These are phyloP conservation scores for Lactarius trivialis DNA, from an alignment of 768 basidiomycete species.

Conservation along the genomic window DNA sequence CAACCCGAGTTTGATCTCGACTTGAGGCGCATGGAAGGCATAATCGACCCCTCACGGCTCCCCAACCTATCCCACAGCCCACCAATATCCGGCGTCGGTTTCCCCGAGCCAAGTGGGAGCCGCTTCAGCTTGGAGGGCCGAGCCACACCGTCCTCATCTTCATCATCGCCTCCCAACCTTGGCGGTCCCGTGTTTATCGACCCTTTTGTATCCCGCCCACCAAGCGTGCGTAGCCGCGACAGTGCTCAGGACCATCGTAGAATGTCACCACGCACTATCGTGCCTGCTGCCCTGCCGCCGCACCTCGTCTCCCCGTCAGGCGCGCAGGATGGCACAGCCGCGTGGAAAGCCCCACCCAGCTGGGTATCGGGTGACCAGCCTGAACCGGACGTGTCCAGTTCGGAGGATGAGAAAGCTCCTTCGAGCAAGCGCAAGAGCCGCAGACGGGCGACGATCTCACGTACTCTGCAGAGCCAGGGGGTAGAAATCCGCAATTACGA, in stretches of 20 bases:
- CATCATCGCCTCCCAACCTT: conserved; percentile 12
- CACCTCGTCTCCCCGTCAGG: conserved; percentile 15
- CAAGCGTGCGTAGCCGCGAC: conserved; percentile 11
- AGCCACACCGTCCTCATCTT: conserved; percentile 12
- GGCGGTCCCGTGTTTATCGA: conserved; percentile 20
- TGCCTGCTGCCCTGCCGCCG: conserved; percentile 10
- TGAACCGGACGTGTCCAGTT: conserved; percentile 37
- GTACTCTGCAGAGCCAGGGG: neutral
- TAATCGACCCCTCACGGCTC: conserved; percentile 47
- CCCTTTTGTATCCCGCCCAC: conserved; percentile 18
- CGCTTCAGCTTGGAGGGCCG: conserved; percentile 16
- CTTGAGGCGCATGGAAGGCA: conserved; percentile 74
- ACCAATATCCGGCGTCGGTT: conserved; percentile 40
- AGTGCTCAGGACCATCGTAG: conserved; percentile 12
- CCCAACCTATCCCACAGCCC: conserved; percentile 29
- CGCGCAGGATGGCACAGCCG: conserved; percentile 19
- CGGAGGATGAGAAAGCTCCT: conserved; percentile 34
- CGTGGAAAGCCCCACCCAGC: conserved; percentile 69
- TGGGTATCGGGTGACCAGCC: conserved; percentile 56
- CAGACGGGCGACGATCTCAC: conserved; percentile 15
- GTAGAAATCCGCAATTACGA: conserved; percentile 32
- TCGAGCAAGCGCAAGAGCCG: conserved; percentile 23
- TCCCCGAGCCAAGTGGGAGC: conserved; percentile 30
- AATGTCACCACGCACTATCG: conserved; percentile 15
- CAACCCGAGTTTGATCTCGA: conserved; percentile 51